These are phyloP conservation scores for Microdochium paspali DNA, from an alignment of 2,329 filamentous ascomycete genomes.

Conservation along the genomic window DNA sequence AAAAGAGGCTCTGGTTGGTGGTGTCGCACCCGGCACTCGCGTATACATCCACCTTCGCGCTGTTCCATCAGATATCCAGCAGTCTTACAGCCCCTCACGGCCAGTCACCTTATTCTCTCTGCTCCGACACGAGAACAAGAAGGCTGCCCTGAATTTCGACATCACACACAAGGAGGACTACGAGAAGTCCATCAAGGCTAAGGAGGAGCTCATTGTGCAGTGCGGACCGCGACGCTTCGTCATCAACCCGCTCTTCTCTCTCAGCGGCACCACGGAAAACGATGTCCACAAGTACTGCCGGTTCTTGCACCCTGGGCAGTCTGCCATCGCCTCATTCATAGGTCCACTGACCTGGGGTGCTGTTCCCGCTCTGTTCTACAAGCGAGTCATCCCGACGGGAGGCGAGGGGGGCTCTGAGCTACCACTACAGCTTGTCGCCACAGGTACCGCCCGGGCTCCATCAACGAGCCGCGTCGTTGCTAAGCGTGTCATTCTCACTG, in stretches of 20 bases:
- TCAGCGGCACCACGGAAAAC: conserved; percentile 83
- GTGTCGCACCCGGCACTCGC: conserved; percentile 72
- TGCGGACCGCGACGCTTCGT: conserved; percentile 80
- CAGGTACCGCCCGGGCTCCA: conserved; percentile 77
- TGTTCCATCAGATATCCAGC: conserved; percentile 31
- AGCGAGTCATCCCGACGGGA: conserved; percentile 38
- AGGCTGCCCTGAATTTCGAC: conserved; percentile 80
- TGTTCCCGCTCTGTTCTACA: conserved; percentile 85
- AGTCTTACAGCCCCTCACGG: conserved; percentile 39
- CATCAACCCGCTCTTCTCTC: conserved; percentile 85
- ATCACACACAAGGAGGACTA: conserved; percentile 76
- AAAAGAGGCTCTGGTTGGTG: conserved; percentile 80
- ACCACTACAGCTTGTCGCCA: conserved; percentile 67
- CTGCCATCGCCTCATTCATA: conserved; percentile 80
- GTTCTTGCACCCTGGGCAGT: conserved; percentile 83
- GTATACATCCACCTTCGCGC: conserved; percentile 67
- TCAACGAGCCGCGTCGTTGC: conserved; percentile 72
- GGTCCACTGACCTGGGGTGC: conserved; percentile 89
- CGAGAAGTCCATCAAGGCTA: conserved; percentile 71
- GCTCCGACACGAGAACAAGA: conserved; percentile 90
- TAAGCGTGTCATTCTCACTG: conserved; percentile 88
- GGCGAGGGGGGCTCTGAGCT: conserved; percentile 31
- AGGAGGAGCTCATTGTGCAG: conserved; percentile 86
- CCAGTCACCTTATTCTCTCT: conserved; percentile 78
- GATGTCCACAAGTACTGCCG: conserved; percentile 96